phyloP scores from a whole-genome alignment of 2,329 filamentous ascomycete genomes.

The Neofusicoccum umdonicola region DNA sequence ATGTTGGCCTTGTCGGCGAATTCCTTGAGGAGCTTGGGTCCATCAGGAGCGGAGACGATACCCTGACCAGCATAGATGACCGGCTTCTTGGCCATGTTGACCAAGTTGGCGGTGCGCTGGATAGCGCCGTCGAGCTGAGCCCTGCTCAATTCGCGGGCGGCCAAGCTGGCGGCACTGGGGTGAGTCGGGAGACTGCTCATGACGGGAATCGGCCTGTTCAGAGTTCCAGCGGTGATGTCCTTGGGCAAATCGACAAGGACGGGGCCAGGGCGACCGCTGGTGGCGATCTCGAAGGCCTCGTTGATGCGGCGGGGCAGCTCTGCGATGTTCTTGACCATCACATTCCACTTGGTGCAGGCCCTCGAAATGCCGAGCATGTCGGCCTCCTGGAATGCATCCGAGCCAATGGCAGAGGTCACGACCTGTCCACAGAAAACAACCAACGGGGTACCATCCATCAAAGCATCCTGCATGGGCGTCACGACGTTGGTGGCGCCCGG shows the following conservation, averaged over 20 bases:
- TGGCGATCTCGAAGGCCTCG: slow-evolving; percentile 97
- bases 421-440: slow-evolving; percentile 97
- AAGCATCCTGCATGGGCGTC: slow-evolving; percentile 92
- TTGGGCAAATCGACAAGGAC: slow-evolving; percentile 96
- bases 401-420: slow-evolving; percentile 82
- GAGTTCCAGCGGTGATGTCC: slow-evolving; percentile 84
- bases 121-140: slow-evolving; percentile 74
- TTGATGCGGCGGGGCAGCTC: slow-evolving; percentile 93
- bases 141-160: slow-evolving; percentile 69
- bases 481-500: slow-evolving; percentile 96
- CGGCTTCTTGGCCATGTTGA: slow-evolving; percentile 90
- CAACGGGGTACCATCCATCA: slow-evolving; percentile 93
- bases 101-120: slow-evolving; percentile 71
- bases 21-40: slow-evolving; percentile 74
- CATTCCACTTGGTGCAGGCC: slow-evolving; percentile 98
- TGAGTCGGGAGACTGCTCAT: slow-evolving; percentile 70
- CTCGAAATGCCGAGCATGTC: slow-evolving; percentile 92
- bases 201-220: slow-evolving; percentile 80
- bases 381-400: slow-evolving; percentile 95
- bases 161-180: slow-evolving; percentile 81
- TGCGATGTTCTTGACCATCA: slow-evolving; percentile 94
- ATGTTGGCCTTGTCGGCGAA: slow-evolving; percentile 88
- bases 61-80: slow-evolving; percentile 94
- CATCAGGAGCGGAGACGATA: slow-evolving; percentile 75
- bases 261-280: slow-evolving; percentile 86